A percentile compares a stretch with the other conserved stretches of the same genome.
phyloP scores from a whole-genome alignment of 2,329 filamentous ascomycete species.

The Clonostachys chloroleuca region DNA sequence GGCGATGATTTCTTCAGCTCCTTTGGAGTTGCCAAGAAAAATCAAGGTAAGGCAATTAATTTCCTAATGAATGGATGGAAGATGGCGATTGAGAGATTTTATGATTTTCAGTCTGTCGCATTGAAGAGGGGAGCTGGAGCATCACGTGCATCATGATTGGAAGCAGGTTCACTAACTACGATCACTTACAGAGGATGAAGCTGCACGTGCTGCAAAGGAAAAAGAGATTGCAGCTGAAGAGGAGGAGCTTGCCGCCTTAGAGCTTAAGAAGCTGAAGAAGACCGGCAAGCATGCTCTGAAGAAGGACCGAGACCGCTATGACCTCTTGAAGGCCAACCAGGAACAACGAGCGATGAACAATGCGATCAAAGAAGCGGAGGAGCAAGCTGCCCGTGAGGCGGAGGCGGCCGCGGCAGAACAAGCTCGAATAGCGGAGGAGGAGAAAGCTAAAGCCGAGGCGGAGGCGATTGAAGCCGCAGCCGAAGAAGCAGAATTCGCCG shows the following conservation, averaged over 20 bases:
- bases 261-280: slow-evolving; percentile 20
- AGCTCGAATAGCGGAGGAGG: slow-evolving; percentile 5
- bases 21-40: slow-evolving; percentile 40
- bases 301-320: slow-evolving; percentile 18
- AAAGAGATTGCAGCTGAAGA: slow-evolving; percentile 12
- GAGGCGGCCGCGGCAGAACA: slow-evolving; percentile 18
- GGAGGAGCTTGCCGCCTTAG: slow-evolving; percentile 12
- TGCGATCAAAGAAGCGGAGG: slow-evolving; percentile 13
- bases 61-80: too few relatives aligned
- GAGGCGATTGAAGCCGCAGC: slow-evolving; percentile 13
- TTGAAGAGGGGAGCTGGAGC: too few relatives aligned
- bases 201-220: slow-evolving; percentile 38
- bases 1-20: slow-evolving; percentile 48
- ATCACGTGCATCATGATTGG: too few relatives aligned
- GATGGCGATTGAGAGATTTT: too few relatives aligned
- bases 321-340: slow-evolving; percentile 9
- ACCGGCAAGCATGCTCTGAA: slow-evolving; percentile 10
- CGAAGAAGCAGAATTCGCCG: slow-evolving; percentile 14
- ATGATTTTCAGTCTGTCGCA: slow-evolving; percentile 1
- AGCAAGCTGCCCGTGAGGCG: slow-evolving; percentile 16
- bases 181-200: slow-evolving; percentile 25
- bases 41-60: slow-evolving; percentile 41
- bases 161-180: background rate
- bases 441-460: slow-evolving; percentile 7
- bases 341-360: slow-evolving; percentile 9